phyloP scores from a whole-genome alignment of 176 grass and related monocot species.

The Bromus sterilis region DNA sequence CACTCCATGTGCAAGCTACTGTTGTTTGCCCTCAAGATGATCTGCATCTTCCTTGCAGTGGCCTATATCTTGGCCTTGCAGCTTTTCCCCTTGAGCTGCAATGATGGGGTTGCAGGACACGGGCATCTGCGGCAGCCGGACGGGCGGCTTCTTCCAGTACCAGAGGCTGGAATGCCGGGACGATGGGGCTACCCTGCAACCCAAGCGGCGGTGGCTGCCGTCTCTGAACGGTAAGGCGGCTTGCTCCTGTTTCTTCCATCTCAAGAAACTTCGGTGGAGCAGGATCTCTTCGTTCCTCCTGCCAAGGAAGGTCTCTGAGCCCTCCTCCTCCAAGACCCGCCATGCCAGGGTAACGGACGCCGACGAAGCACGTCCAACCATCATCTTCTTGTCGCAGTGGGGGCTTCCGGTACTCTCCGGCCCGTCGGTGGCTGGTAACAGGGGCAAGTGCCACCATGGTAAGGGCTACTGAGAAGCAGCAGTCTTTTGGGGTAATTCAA shows the following conservation, averaged over 20 bases:
- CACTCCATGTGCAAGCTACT: slow-evolving; percentile 45
- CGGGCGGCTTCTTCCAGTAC: slow-evolving; percentile 26
- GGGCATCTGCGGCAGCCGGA: neutral
- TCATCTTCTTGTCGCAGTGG: slow-evolving; percentile 53
- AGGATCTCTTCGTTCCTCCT: slow-evolving; percentile 27
- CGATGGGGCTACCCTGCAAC: neutral
- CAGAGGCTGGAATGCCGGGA: slow-evolving; percentile 29
- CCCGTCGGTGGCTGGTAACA: slow-evolving; percentile 7
- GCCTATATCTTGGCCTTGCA: slow-evolving; percentile 33
- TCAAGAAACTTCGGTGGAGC: slow-evolving; percentile 37
- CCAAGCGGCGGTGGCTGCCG: slow-evolving; percentile 11
- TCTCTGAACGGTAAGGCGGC: neutral
- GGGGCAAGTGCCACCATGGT: slow-evolving; percentile 26
- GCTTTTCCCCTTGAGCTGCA: slow-evolving; percentile 22
- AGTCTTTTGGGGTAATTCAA: too few relatives aligned
- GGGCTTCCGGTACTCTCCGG: slow-evolving; percentile 53
- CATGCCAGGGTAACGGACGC: neutral
- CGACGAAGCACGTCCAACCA: neutral
- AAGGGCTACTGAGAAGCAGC: slow-evolving; percentile 17
- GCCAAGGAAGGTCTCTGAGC: slow-evolving; percentile 17
- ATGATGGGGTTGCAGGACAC: slow-evolving; percentile 45
- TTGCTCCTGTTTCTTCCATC: slow-evolving; percentile 3
- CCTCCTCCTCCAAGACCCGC: slow-evolving; percentile 29
- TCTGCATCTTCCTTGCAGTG: slow-evolving; percentile 14
- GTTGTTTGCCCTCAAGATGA: slow-evolving; percentile 17